A percentile compares a stretch with the other conserved stretches of the same genome.
Evolutionary conservation across 108 stramenopile species (phyloP).

Genomic region (Fragilariopsis cylindrus): DNA sequence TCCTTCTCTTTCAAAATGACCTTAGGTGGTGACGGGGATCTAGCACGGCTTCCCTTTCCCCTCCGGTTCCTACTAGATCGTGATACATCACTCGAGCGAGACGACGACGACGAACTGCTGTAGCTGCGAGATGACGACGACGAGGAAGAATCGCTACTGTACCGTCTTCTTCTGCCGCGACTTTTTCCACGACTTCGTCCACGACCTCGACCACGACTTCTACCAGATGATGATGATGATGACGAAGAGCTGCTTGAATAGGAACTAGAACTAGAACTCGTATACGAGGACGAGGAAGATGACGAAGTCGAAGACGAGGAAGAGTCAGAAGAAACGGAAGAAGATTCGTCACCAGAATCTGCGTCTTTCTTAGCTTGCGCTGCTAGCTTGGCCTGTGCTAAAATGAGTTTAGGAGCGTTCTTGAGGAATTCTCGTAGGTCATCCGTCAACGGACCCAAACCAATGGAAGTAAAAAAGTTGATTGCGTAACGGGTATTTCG

Average conservation of each 20-base stretch:
- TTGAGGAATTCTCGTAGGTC: slow-evolving; percentile 92
- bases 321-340: slow-evolving; percentile 53
- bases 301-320: slow-evolving; percentile 51
- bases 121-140: slow-evolving; percentile 4
- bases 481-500: slow-evolving; percentile 97
- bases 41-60: neutral
- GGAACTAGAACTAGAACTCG: slow-evolving; percentile 4
- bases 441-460: slow-evolving; percentile 97
- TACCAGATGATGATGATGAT: neutral
- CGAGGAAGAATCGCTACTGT: slow-evolving; percentile 5
- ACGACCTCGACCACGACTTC: neutral
- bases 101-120: neutral
- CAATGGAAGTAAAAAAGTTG: slow-evolving; percentile 98
- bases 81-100: slow-evolving; percentile 1
- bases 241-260: slow-evolving; percentile 14
- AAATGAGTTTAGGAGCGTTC: slow-evolving; percentile 87
- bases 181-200: neutral
- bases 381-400: slow-evolving; percentile 70
- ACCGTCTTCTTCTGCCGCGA: neutral
- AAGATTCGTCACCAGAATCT: slow-evolving; percentile 54
- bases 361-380: slow-evolving; percentile 54
- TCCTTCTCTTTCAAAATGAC: neutral
- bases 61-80: neutral
- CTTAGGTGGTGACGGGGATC: slow-evolving; percentile 5
- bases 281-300: slow-evolving; percentile 44